phyloP scores from a whole-genome alignment of 192 early-diverging fungal genomes.

The Coemansia sp. region DNA sequence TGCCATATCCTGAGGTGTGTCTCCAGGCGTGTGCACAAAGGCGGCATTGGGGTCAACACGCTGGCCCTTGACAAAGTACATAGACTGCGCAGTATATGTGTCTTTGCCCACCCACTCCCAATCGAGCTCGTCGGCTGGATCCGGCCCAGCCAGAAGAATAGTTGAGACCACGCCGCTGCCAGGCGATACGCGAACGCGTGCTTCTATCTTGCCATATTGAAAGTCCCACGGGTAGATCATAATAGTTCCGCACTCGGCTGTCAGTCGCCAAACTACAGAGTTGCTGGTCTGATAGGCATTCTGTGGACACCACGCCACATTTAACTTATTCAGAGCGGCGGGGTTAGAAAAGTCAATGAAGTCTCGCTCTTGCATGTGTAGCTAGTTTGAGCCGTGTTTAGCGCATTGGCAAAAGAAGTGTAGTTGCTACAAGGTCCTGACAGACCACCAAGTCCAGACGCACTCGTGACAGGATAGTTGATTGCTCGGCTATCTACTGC shows the following conservation, averaged over 20 bases:
- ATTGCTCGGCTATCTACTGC: neutral
- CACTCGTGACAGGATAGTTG: neutral
- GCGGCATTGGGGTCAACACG: conserved; percentile 42
- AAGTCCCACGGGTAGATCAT: conserved; percentile 40
- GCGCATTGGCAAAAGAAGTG: neutral
- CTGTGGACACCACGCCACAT: conserved; percentile 51
- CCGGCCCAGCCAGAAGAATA: conserved; percentile 54
- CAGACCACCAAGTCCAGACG: neutral
- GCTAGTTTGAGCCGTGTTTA: conserved; percentile 6
- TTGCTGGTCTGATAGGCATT: conserved; percentile 37
- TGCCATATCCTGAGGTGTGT: conserved; percentile 42
- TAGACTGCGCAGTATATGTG: conserved; percentile 52
- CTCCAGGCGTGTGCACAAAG: conserved; percentile 35
- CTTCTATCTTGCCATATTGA: conserved; percentile 45
- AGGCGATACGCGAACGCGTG: conserved; percentile 29
- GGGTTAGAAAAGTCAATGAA: conserved; percentile 35
- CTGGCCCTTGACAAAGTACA: conserved; percentile 59
- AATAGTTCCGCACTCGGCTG: conserved; percentile 46
- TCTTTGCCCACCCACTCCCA: conserved; percentile 67
- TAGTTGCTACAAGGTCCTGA: neutral
- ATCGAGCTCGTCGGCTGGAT: conserved; percentile 64
- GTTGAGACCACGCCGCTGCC: conserved; percentile 60
- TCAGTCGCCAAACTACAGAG: conserved; percentile 38
- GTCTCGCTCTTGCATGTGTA: conserved; percentile 35
- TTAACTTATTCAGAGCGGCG: conserved; percentile 33